phyloP scores from a whole-genome alignment of 352 stramenopile genomes.

The Pythium vanterpoolii region DNA sequence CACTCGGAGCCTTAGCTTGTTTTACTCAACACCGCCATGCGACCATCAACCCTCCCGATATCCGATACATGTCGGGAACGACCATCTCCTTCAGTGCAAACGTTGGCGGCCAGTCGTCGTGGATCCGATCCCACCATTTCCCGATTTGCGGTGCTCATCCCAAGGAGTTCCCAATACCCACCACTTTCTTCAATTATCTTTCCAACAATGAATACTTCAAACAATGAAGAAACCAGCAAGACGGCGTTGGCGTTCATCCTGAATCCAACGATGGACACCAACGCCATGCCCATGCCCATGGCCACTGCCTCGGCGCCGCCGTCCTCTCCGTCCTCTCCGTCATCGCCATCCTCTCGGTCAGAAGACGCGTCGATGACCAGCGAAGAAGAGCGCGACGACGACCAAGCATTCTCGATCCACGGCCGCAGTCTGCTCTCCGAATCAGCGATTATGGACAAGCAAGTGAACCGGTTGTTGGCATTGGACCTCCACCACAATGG shows the following conservation, averaged over 20 bases:
- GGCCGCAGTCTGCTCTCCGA: conserved; percentile 49
- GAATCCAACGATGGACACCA: conserved; percentile 38
- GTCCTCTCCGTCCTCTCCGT: conserved; percentile 44
- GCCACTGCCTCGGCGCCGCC: conserved; percentile 5
- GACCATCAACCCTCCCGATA: neutral
- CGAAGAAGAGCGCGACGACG: conserved; percentile 35
- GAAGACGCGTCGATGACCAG: conserved; percentile 26
- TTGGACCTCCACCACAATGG: conserved; percentile 16
- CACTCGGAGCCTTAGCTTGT: conserved; percentile 24
- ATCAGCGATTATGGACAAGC: conserved; percentile 49
- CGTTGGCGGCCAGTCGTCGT: neutral
- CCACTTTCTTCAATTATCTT: neutral
- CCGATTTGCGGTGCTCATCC: conserved; percentile 13
- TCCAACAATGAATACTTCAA: conserved; percentile 16
- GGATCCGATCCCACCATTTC: conserved; percentile 3
- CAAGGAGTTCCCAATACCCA: too few relatives aligned
- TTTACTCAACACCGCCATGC: conserved; percentile 25
- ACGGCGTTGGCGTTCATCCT: conserved; percentile 68
- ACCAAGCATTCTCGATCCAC: conserved; percentile 41
- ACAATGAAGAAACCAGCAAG: conserved; percentile 45
- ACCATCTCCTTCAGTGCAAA: neutral
- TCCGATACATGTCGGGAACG: neutral
- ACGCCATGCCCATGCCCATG: conserved; percentile 13
- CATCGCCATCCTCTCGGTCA: conserved; percentile 14
- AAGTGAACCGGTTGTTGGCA: conserved; percentile 52